These are phyloP conservation scores for Rutstroemia sp. DNA, from an alignment of 2,329 filamentous ascomycete species.

Conservation along the genomic window DNA sequence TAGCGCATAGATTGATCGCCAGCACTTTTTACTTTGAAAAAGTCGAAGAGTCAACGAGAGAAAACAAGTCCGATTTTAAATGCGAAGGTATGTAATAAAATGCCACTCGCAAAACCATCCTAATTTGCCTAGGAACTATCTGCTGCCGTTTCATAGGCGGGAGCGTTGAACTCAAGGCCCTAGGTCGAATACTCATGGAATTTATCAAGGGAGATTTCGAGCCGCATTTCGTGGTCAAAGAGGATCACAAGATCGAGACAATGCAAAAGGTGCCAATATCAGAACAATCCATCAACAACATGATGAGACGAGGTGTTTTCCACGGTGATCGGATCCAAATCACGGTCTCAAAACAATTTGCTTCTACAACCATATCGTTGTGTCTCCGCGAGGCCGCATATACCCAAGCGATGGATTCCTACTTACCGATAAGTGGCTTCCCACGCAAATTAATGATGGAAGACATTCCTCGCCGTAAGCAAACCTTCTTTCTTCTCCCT, in stretches of 20 bases:
- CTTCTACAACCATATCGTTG: background rate
- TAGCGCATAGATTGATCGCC: slow-evolving; percentile 15
- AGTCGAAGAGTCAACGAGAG: background rate
- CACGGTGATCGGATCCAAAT: background rate
- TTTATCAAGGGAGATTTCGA: slow-evolving; percentile 1
- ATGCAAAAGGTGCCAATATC: slow-evolving; percentile 2
- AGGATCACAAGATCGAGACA: background rate
- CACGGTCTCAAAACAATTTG: background rate
- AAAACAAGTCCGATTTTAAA: background rate
- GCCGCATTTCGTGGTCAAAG: slow-evolving; percentile 4
- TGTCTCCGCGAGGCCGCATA: background rate
- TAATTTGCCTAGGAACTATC: background rate
- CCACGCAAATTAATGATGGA: background rate
- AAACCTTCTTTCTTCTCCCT: no score
- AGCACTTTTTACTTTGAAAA: slow-evolving; percentile 18
- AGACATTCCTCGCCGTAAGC: background rate
- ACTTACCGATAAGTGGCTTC: slow-evolving; percentile 2
- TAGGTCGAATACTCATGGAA: background rate
- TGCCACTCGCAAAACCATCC: background rate
- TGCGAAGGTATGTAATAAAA: background rate
- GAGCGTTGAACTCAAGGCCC: background rate
- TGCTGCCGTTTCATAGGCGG: slow-evolving; percentile 4
- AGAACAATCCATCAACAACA: background rate
- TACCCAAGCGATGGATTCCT: background rate
- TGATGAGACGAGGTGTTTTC: background rate